Base-by-base conservation (phyloP, 352 stramenopile genomes). In the Globisporangium viniferum region DNA sequence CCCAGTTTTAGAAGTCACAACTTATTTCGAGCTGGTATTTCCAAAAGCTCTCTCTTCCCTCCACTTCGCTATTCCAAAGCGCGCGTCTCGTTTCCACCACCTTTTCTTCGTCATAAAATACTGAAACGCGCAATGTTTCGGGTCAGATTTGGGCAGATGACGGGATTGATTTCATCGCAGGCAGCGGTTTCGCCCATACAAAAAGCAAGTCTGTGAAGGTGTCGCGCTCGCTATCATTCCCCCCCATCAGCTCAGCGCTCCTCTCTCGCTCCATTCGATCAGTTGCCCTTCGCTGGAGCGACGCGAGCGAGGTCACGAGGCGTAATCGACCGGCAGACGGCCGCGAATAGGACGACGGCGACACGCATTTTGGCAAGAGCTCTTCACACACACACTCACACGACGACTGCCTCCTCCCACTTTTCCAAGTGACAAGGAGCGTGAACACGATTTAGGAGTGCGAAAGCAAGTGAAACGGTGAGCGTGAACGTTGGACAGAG, bases 251-350 rank as follows among this genome's bases (percentile, higher is more conserved):
- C 53, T 58, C 51, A 35, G 29, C 53, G 22, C 53, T 59, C 36
- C 54, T 39, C 41, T 20, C 39, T 46, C 39, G 15, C 41, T 48
- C 54, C 55, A 60, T 46, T 60, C 55, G 55, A 60, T 44, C 55
- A 60, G 18, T 60, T 60, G n/a, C 29, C 4, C 44, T 22, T 51
- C 44, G 44, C 44, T 51, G 44, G 18, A 22, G 22, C 44, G 15
- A 51, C 44, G 18, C 44, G 18, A 35, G n/a, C 49, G 51, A 20
- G 22, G 15, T 24, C 15, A 33, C 6, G 5, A 35, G 18, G 55
- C 55, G 29, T 60, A 60, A 60, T 60, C 55, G 55, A 44, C 2
- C 55, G 36, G 6, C 29, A 15, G 54, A 51, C 29, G 15, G 18
- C 54, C 35, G 29, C 29, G 15, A 27, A n/a, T 5, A 60, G 5